phyloP scores from a whole-genome alignment of 176 grass and related monocot genomes.

The Poa annua region DNA sequence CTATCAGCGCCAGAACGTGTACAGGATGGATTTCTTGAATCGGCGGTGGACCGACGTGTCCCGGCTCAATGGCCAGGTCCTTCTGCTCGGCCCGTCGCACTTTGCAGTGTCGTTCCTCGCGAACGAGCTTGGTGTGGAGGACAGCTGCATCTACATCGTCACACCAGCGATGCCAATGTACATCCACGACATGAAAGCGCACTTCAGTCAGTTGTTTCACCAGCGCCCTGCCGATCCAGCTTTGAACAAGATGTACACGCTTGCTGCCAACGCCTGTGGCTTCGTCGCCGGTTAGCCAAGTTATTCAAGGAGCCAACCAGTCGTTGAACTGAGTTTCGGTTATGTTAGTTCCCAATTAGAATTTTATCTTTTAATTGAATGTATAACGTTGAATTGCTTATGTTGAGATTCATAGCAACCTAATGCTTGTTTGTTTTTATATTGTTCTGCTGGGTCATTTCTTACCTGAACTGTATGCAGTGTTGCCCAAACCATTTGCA shows the following conservation, averaged over 20 bases:
- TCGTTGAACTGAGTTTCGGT: too few species aligned
- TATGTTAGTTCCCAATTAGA: too few species aligned
- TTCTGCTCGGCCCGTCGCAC: background rate
- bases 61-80: background rate
- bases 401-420: too few species aligned
- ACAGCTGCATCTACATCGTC: conserved; percentile 10
- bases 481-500: too few species aligned
- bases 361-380: too few species aligned
- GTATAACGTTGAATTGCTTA: too few species aligned
- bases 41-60: background rate
- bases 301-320: background rate
- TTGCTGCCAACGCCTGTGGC: background rate
- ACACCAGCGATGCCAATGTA: background rate
- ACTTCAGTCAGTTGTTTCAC: background rate
- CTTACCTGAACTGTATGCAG: too few species aligned
- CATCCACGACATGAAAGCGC: background rate
- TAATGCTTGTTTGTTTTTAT: too few species aligned
- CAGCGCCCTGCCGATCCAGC: background rate
- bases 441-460: too few species aligned
- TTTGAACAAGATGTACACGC: background rate
- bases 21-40: background rate
- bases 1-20: background rate
- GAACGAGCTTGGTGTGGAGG: background rate
- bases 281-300: too few species aligned
- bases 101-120: background rate